Base-by-base conservation (phyloP, 2,329 filamentous ascomycete genomes). In the Calonectria pteridis region DNA sequence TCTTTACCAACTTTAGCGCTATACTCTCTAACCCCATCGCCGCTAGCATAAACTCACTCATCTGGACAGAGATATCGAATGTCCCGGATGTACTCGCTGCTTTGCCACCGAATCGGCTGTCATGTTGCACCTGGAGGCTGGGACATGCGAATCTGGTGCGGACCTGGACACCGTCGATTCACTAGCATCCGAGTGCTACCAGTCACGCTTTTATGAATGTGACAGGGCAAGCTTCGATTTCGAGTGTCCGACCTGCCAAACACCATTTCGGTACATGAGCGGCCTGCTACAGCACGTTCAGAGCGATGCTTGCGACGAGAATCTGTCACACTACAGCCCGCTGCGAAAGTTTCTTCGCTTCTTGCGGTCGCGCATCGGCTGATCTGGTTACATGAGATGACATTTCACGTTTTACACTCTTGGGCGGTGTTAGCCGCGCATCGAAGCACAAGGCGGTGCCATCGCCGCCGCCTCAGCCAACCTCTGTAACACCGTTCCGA, bases 101-200 rank as follows among this genome's bases (percentile, higher is more conserved):
- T 81, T 81, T 14, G 59, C 55, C 2, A 71, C 71, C 0, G 18
- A 75, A 2, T 81, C 79, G 1, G 80, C 79, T 5, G 77, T 79
- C 75, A 62, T 82, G 31, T 68, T 82, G 10, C 80, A 82, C 50
- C 66, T 82, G 0, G 80, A 82, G 37, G 69, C 67, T n/a, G 74
- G 71, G 6, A 64, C 62, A 3, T 82, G 79, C 16, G 31, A 67
- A 14, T 78, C 76, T 0, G 77, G 71, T 1, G 58, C 53, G 1
- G 43, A 71, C 10, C 9, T 16, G 6, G 9, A 63, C 2, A 10
- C 5, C 1, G 67, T 82, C 33, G 18, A 29, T 10, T 6, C 63
- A 0, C 6, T 66, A 3, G 76, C 80, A 5, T 59, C 43, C 2
- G 63, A 76, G 20, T 68, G 65, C 29, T 29, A 67, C 31, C 50